A percentile compares a stretch with the other conserved stretches of the same genome.
Conservation (phyloP, 2,329 filamentous ascomycete species). For the Aaosphaeria arxii region DNA sequence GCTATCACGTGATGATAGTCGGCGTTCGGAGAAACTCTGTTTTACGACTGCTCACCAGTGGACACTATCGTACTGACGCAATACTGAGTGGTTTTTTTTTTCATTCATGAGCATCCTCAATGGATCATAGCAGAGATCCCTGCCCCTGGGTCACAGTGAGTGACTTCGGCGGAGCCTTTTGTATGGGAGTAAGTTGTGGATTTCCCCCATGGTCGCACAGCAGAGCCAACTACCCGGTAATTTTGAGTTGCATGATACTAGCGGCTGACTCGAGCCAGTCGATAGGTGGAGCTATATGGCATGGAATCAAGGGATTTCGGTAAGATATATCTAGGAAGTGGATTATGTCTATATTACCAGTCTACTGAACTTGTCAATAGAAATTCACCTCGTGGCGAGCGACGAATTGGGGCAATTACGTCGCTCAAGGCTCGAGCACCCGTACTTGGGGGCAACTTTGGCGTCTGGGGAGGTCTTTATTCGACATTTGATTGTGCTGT, state of each 20-base stretch:
- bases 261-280: slow-evolving; percentile 12
- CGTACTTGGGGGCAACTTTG: slow-evolving; percentile 95
- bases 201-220: not conserved
- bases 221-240: not conserved
- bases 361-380: slow-evolving; percentile 1
- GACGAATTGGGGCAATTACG: slow-evolving; percentile 89
- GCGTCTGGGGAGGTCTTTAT: slow-evolving; percentile 95
- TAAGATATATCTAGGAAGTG: slow-evolving; percentile 1
- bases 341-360: not conserved
- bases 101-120: slow-evolving; percentile 6
- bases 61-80: no score
- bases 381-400: slow-evolving; percentile 71
- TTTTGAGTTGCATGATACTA: not conserved
- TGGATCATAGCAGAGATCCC: slow-evolving; percentile 76
- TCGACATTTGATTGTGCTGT: slow-evolving; percentile 95
- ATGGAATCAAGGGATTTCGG: slow-evolving; percentile 76
- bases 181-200: slow-evolving; percentile 73
- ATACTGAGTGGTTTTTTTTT: no score
- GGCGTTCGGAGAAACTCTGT: no score
- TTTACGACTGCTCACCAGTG: no score
- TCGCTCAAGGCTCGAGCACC: slow-evolving; percentile 97
- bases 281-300: slow-evolving; percentile 64
- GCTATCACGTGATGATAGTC: no score
- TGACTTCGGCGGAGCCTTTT: slow-evolving; percentile 93
- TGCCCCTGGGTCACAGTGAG: slow-evolving; percentile 93